Conservation (phyloP, 2,329 filamentous ascomycete species). For the Microthyrium microscopicum region DNA sequence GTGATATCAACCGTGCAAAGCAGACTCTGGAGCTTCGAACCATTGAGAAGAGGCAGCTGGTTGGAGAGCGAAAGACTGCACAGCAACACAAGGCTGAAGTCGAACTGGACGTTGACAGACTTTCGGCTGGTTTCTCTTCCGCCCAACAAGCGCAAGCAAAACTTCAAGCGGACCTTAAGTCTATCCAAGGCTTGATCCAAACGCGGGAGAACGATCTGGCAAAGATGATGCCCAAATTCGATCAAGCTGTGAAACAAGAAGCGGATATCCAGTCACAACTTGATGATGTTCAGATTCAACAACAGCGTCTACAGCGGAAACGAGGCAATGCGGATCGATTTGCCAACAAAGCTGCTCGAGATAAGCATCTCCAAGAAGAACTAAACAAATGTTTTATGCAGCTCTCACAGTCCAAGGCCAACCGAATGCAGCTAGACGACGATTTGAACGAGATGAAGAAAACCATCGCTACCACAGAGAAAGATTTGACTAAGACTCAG, state of each 20-base stretch:
- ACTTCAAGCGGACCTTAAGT: slow-evolving; percentile 54
- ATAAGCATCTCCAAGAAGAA: slow-evolving; percentile 64
- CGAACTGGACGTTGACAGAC: slow-evolving; percentile 66
- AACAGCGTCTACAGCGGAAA: slow-evolving; percentile 74
- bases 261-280: slow-evolving; percentile 52
- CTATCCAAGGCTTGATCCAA: slow-evolving; percentile 57
- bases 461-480: slow-evolving; percentile 56
- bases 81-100: slow-evolving; percentile 68
- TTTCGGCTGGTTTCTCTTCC: slow-evolving; percentile 67
- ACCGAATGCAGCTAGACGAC: slow-evolving; percentile 68
- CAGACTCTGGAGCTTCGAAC: slow-evolving; percentile 72
- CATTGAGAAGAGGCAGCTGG: slow-evolving; percentile 72
- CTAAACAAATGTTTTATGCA: slow-evolving; percentile 65
- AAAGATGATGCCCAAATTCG: slow-evolving; percentile 61
- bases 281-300: slow-evolving; percentile 56
- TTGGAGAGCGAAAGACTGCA: slow-evolving; percentile 73
- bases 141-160: slow-evolving; percentile 56
- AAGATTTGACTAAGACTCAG: slow-evolving; percentile 53
- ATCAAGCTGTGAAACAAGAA: slow-evolving; percentile 56
- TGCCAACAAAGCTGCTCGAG: slow-evolving; percentile 72
- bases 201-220: slow-evolving; percentile 61
- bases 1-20: slow-evolving; percentile 61
- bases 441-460: slow-evolving; percentile 57
- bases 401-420: slow-evolving; percentile 65
- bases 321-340: slow-evolving; percentile 81